Evolutionary conservation across 345 rosid genomes (phyloP).

Genomic region (Brassica incana): DNA sequence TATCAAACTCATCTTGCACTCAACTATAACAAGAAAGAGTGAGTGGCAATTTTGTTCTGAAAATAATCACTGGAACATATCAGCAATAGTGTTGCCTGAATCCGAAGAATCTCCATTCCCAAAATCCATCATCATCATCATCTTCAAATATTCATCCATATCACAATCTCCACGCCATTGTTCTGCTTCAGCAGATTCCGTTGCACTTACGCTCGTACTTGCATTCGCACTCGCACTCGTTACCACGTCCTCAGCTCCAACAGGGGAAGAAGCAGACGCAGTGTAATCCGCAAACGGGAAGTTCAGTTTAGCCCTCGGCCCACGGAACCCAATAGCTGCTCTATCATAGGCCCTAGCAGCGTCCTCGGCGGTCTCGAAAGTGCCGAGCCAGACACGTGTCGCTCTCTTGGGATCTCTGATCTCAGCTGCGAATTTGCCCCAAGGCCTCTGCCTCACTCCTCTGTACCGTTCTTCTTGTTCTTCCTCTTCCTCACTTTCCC

Average conservation of each 20-base stretch:
- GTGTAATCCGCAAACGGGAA: constrained; percentile 59
- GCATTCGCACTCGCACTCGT: not conserved
- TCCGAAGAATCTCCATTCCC: constrained; percentile 59
- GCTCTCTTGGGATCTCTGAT: constrained; percentile 86
- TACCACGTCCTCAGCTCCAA: not conserved
- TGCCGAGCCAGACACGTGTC: constrained; percentile 88
- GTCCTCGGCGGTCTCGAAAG: constrained; percentile 83
- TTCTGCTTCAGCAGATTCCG: constrained; percentile 31
- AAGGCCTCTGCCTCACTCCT: constrained; percentile 97
- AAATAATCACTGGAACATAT: constrained; percentile 31
- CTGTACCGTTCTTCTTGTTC: constrained; percentile 65
- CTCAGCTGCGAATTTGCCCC: constrained; percentile 99
- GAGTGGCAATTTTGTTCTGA: too few species aligned
- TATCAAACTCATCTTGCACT: constrained; percentile 20
- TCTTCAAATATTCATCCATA: constrained; percentile 47
- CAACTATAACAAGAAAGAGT: constrained; percentile 22
- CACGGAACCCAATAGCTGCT: constrained; percentile 68
- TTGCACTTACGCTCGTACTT: constrained; percentile 14
- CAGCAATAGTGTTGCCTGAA: constrained; percentile 44
- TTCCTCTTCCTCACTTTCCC: constrained; percentile 38
- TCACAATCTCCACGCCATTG: constrained; percentile 38
- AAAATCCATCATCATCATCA: constrained; percentile 43
- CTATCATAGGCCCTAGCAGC: constrained; percentile 92
- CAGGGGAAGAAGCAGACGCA: not conserved
- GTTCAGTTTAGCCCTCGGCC: constrained; percentile 65